Conservation (phyloP, 306 rosid genomes). For the Dryas alaskensis region DNA sequence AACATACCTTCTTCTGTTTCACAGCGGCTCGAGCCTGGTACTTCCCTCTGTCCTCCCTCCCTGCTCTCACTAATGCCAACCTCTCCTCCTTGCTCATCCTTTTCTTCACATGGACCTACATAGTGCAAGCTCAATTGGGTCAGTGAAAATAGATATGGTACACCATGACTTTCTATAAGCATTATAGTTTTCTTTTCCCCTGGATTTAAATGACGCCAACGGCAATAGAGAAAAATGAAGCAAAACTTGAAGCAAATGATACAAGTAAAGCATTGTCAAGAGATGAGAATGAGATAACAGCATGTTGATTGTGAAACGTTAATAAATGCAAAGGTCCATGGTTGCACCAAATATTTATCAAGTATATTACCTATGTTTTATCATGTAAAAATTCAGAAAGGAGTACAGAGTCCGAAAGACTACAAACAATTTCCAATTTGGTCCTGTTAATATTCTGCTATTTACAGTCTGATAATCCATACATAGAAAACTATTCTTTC, state of each 20-base stretch:
- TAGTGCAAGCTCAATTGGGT: slow-evolving; percentile 13
- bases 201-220: background rate
- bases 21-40: slow-evolving; percentile 70
- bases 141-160: background rate
- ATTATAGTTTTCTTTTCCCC: background rate
- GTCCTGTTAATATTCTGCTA: background rate
- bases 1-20: slow-evolving; percentile 81
- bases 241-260: background rate
- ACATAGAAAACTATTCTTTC: background rate
- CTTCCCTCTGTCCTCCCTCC: slow-evolving; percentile 85
- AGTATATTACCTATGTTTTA: too few species aligned
- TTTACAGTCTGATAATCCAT: background rate
- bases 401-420: too few species aligned
- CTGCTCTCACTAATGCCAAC: slow-evolving; percentile 66
- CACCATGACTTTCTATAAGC: background rate
- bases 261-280: background rate
- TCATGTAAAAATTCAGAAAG: too few species aligned
- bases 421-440: too few species aligned
- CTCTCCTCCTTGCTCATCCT: slow-evolving; percentile 75
- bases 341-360: too few species aligned
- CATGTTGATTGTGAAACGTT: background rate
- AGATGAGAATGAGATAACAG: background rate
- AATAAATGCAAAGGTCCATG: too few species aligned
- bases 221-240: background rate
- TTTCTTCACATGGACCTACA: slow-evolving; percentile 65